Evolutionary conservation across 805 yeast genomes (phyloP), one percentile per base, ranked within the genome.

Genomic region (Nakazawaea siamensis): DNA sequence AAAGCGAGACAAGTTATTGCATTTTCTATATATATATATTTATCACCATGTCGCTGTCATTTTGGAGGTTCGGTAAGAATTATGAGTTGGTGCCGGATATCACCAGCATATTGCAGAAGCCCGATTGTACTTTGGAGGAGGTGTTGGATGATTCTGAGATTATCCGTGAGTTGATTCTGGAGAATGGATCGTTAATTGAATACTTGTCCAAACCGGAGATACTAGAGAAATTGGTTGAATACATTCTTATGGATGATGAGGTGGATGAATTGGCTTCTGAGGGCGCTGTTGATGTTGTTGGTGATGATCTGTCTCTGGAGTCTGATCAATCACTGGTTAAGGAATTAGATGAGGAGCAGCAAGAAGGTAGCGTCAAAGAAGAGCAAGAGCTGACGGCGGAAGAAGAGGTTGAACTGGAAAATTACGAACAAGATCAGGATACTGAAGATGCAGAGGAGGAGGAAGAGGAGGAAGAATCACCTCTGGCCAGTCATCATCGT

Each of bases 131-230:
- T 4, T 55, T 76, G 40, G 75, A 70, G 30, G 80, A 79, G 31
- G 56, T 85, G 29, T 60, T 85, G 41, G 87, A 81, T 50, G 90
- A 83, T 46, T 80, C 75, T 30, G 88, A 80, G 39, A 56, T 85
- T 19, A 62, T 82, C 18, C 82, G 82, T 39, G 92, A 84, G 51
- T 60, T 85, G 24, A 59, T 80, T 43, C 73, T 80, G 16, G 77
- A 86, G 14, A 82, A 82, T 53, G 68, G 79, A 29, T 80, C 81
- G 50, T 67, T 92, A 33, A 66, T 88, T 26, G 92, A 86, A 48
- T 79, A 79, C 48, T 63, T 92, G 37, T 69, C 90, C 43, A 84
- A 83, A 50, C 87, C 92, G 12, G 82, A 77, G 35, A 74, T 85
- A 12, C 55, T 90, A 40, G 68, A 65, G 34, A 73, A 75, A 38